Conservation (phyloP, 257 asterid species). For the Voacanga thouarsii region DNA sequence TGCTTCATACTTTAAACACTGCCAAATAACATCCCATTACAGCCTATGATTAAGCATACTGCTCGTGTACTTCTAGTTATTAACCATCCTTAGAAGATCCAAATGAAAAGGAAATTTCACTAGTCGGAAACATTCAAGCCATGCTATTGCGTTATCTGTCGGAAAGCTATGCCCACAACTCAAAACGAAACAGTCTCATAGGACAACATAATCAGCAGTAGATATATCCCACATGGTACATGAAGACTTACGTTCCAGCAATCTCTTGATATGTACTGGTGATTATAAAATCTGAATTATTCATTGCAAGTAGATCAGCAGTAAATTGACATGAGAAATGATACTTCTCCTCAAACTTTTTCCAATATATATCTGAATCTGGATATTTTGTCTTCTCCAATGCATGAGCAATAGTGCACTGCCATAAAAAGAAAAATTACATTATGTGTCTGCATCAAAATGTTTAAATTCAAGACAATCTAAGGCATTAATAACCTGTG, state of each 20-base stretch:
- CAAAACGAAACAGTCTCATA: neutral
- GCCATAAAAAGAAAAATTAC: conserved; percentile 5
- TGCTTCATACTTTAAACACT: no score
- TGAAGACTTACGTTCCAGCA: conserved; percentile 86
- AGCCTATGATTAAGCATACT: no score
- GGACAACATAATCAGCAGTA: neutral
- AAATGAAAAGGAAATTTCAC: no score
- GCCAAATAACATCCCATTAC: no score
- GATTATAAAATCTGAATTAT: conserved; percentile 86
- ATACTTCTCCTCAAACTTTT: conserved; percentile 79
- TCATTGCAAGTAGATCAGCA: conserved; percentile 95
- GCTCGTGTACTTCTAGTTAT: no score
- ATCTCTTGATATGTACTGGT: conserved; percentile 99
- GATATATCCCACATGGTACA: conserved; percentile 4
- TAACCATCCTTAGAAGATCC: no score
- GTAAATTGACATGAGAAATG: conserved; percentile 98
- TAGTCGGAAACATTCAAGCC: no score
- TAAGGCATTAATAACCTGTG: conserved; percentile 54
- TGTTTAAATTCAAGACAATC: neutral
- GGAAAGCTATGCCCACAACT: no score
- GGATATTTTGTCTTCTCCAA: conserved; percentile 98
- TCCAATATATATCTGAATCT: conserved; percentile 94
- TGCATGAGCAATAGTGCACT: conserved; percentile 99
- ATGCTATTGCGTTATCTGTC: no score
- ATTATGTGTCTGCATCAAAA: neutral